Conservation (phyloP, 805 yeast genomes). For the Saccharomycopsis sp. region DNA sequence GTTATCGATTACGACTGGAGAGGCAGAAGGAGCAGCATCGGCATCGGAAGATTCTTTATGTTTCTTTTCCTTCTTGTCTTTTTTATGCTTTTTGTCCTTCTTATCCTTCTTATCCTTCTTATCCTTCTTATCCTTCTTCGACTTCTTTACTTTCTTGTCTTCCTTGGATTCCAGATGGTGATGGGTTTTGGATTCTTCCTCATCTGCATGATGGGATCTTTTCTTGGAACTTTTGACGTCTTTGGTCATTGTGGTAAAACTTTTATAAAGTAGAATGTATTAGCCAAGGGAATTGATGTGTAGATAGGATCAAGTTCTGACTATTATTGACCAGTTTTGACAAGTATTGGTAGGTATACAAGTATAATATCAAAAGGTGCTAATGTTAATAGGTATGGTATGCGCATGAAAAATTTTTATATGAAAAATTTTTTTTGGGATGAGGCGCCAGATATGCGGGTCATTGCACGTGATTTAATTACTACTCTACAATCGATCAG, state of each 20-base stretch:
- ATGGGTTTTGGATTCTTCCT: conserved; percentile 30
- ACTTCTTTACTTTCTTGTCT: conserved; percentile 23
- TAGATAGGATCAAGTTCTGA: too few relatives aligned
- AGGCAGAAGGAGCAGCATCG: conserved; percentile 16
- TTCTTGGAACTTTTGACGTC: background rate
- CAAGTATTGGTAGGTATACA: too few relatives aligned
- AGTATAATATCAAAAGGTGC: too few relatives aligned
- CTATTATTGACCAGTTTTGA: too few relatives aligned
- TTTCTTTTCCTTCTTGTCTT: conserved; percentile 32
- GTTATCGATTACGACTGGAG: conserved; percentile 32
- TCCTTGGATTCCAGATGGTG: conserved; percentile 30
- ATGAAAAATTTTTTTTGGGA: background rate
- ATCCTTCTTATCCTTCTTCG: conserved; percentile 31
- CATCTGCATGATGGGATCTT: background rate
- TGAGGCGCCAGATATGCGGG: background rate
- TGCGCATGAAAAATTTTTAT: background rate
- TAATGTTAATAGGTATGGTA: too few relatives aligned
- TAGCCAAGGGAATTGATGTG: too few relatives aligned
- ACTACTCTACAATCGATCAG: too few relatives aligned
- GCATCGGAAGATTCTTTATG: conserved; percentile 26
- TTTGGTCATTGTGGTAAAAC: background rate
- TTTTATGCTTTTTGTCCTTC: conserved; percentile 23
- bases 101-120: conserved; percentile 27
- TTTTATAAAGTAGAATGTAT: too few relatives aligned
- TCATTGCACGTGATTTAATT: background rate